Conservation (phyloP, 352 stramenopile species). For the Phytopythium oedochilum region DNA sequence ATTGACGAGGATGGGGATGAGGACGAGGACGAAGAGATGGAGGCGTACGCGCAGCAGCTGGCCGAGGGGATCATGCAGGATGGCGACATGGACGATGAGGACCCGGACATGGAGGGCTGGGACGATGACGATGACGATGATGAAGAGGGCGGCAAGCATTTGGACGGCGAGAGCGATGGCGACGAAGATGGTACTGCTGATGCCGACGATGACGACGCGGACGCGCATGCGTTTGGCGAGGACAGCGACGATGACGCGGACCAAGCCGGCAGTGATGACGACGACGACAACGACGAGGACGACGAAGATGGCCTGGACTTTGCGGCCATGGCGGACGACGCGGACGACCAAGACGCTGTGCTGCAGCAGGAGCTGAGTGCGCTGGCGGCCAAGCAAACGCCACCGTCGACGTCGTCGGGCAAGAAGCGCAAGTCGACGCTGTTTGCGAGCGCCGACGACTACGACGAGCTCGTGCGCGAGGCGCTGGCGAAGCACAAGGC, state of each 20-base stretch:
- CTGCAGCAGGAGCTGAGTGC: constrained; percentile 32
- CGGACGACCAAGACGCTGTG: constrained; percentile 37
- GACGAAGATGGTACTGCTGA: constrained; percentile 23
- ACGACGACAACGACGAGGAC: constrained; percentile 22
- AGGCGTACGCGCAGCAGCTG: constrained; percentile 86
- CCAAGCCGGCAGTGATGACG: constrained; percentile 12
- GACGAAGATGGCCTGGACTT: constrained; percentile 41
- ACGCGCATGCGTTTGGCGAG: constrained; percentile 7
- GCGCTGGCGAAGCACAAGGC: constrained; percentile 51
- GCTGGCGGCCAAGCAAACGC: constrained; percentile 40
- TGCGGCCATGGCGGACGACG: constrained; percentile 32
- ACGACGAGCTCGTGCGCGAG: constrained; percentile 63
- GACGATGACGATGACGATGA: constrained; percentile 49
- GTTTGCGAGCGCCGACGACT: constrained; percentile 77
- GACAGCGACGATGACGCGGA: constrained; percentile 28
- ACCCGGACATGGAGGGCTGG: constrained; percentile 70
- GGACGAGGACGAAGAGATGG: constrained; percentile 79
- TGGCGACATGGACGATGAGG: constrained; percentile 68
- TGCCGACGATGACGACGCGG: constrained; percentile 24
- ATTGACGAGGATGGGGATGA: constrained; percentile 36
- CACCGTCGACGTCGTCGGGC: constrained; percentile 13
- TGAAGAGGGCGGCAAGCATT: constrained; percentile 28
- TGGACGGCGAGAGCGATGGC: constrained; percentile 54
- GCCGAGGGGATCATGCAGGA: constrained; percentile 88
- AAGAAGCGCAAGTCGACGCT: constrained; percentile 58